Base-by-base conservation (phyloP, 192 early-diverging fungal species). In the Mortierella claussenii region DNA sequence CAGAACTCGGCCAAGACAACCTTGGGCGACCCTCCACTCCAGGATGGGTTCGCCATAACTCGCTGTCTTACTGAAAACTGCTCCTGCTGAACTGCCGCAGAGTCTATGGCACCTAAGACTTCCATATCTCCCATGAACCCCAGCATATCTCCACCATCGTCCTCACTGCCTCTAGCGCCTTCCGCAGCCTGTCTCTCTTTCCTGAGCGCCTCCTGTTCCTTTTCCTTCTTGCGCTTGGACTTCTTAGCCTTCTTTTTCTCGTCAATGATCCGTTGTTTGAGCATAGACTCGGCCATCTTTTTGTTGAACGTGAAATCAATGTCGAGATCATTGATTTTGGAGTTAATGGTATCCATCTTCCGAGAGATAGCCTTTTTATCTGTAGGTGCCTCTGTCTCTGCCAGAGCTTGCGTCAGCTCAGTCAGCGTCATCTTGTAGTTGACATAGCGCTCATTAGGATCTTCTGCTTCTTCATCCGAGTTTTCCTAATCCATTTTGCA, bases 301-400 rank as follows among this genome's bases (percentile, higher is more conserved):
- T 79, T 79, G 34, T 80, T 60, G 42, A 78, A 84, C 0, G 80
- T 67, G 52, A 79, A 79, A 44, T 83, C 81, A 13, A 63, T 44
- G 34, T 84, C 85, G 24, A 82, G 48, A 12, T 69, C 69, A 34
- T 67, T 54, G 34, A 82, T 18, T 42, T 65, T 59, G 43, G 55
- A 59, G 65, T 80, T 54, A 51, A 59, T 12, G 28, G 69, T 75
- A 37, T 79, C 49, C 43, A 82, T 49, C 54, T 50, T 65, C 2
- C 63, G 36, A 36, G 62, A 49, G 26, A 73, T 60, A 2, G 59
- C 18, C 13, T 65, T 78, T 17, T 31, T 30, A 55, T 73, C 67
- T 26, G 46, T 43, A 1, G 51, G 53, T 31, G 10, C 31, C 13
- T 50, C 55, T 11, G 54, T 55, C 21, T 55, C 65, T 18, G 42